Evolutionary conservation across 306 rosid genomes (phyloP), one percentile per base, ranked within the genome.

Genomic region (Quercus wislizeni): DNA sequence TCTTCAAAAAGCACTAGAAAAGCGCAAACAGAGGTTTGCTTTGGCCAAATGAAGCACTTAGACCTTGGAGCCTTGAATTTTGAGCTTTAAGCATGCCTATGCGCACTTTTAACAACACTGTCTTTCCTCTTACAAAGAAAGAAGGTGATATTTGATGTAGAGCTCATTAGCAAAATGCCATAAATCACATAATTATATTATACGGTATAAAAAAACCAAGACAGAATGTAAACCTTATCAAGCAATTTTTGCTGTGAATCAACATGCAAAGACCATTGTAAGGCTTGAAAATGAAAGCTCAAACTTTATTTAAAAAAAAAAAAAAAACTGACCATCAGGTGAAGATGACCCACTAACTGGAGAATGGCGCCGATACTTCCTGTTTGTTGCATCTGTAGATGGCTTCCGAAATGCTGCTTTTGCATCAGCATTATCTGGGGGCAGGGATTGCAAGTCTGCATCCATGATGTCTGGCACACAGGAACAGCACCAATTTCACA

Each of bases 361-460:
- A 67, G 97, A 90, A 30, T 82, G 89, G 10, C 90, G 96, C 55
- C 99, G 90, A 75, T 95, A 93, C 74, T 90, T 93, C 91, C 99
- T 88, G 75, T 72, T 82, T 75, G 87, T 77, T 20, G 94, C 79
- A 74, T 91, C 97, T 31, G 82, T 82, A 52, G 94, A 84, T 67
- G 97, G 98, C 82, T 91, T 89, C 54, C 94, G 94, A 80, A 95
- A 87, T 27, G 83, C 87, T 55, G 85, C 79, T 65, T 90, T 93
- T 4, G 89, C 5, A 74, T 89, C 93, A 27, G 74, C 71, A 63
- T 71, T 73, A 61, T 80, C 88, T 23, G 79, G 75, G 20, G 82
- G 69, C 1, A 75, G 73, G 75, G 82, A 58, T 30, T 55, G 87
- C 25, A 49, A 85, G 74, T 81, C 81, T 30, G 87, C 79, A 71